Evolutionary conservation across 371 early-diverging fungal genomes (phyloP).

Genomic region (Lichtheimia corymbifera): DNA sequence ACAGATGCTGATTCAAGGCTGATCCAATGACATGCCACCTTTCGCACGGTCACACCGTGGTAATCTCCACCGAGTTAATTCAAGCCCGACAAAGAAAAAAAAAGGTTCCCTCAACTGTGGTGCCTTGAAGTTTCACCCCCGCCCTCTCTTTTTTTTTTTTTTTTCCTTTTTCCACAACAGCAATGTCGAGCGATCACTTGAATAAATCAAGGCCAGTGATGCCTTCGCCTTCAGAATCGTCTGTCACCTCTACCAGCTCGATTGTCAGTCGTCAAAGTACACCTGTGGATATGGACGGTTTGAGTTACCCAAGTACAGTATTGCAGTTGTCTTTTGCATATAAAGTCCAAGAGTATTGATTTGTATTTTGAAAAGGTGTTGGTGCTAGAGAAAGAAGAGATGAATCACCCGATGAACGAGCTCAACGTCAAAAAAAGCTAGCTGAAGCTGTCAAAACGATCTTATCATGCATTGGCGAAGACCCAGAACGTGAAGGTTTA

Average conservation of each 20-base stretch:
- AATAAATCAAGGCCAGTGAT: neutral
- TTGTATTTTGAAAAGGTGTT: constrained; percentile 37
- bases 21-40: no score
- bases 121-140: neutral
- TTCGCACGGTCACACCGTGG: no score
- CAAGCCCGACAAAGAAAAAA: no score
- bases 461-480: constrained; percentile 93
- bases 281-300: constrained; percentile 44
- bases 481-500: constrained; percentile 92
- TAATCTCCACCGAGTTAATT: no score
- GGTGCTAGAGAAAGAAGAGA: constrained; percentile 76
- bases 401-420: constrained; percentile 74
- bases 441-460: constrained; percentile 88
- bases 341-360: neutral
- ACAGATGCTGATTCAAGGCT: no score
- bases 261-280: constrained; percentile 26
- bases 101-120: no score
- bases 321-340: constrained; percentile 1
- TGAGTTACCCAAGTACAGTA: constrained; percentile 53
- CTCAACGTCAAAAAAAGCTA: constrained; percentile 72
- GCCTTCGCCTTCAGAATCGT: constrained; percentile 19
- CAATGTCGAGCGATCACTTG: neutral
- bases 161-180: neutral
- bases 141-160: neutral
- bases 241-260: neutral